Conservation (phyloP, 2,329 filamentous ascomycete species). For the Ophiostoma sp. region DNA sequence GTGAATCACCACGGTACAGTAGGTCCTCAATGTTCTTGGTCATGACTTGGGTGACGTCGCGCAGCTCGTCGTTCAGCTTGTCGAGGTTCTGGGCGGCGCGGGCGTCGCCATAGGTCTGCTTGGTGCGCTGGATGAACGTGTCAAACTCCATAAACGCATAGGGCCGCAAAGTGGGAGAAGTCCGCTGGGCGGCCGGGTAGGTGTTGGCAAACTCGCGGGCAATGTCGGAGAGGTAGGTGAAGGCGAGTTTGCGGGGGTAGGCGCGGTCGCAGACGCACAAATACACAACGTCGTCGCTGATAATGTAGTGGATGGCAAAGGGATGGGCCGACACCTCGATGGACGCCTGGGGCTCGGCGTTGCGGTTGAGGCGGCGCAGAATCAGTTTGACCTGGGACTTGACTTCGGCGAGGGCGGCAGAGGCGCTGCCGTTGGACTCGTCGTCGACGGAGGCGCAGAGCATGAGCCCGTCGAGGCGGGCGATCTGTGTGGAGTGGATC, state of each 20-base stretch:
- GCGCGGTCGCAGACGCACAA: conserved; percentile 89
- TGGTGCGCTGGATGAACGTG: conserved; percentile 90
- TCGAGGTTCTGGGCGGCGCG: conserved; percentile 90
- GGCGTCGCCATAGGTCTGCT: conserved; percentile 89
- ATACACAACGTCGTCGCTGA: conserved; percentile 84
- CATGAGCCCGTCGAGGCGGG: conserved; percentile 90
- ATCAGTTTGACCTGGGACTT: conserved; percentile 90
- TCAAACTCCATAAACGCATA: conserved; percentile 99
- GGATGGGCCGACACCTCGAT: conserved; percentile 70
- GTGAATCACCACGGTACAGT: conserved; percentile 86
- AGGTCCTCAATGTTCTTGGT: conserved; percentile 99
- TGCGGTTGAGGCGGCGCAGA: conserved; percentile 82
- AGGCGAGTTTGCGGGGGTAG: conserved; percentile 96
- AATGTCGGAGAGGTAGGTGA: conserved; percentile 95
- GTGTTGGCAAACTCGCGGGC: conserved; percentile 86
- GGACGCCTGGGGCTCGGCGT: conserved; percentile 84
- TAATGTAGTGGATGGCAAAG: conserved; percentile 85
- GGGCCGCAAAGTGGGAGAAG: conserved; percentile 73
- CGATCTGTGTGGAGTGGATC: conserved; percentile 93
- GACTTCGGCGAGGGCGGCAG: conserved; percentile 74
- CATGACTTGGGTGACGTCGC: conserved; percentile 99
- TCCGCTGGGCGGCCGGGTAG: conserved; percentile 73
- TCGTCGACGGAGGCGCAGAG: conserved; percentile 94
- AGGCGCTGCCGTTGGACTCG: conserved; percentile 74
- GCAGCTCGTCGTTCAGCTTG: conserved; percentile 93